A percentile compares a stretch with the other conserved stretches of the same genome.
Evolutionary conservation across 108 stramenopile species (phyloP).

Genomic region (Cyclotella cryptica): DNA sequence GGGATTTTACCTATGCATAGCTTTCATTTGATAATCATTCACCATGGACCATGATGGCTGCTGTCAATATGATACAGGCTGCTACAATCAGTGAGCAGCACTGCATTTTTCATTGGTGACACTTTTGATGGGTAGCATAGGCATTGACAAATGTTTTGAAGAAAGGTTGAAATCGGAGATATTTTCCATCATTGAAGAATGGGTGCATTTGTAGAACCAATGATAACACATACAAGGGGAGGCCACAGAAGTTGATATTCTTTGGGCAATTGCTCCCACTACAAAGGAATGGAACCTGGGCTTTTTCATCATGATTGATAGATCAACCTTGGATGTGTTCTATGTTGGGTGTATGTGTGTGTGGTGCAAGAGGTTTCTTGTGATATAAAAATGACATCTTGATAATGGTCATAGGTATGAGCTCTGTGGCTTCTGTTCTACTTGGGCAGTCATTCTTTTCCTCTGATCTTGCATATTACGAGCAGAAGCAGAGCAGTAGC

Average conservation of each 20-base stretch:
- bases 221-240: not conserved
- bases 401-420: no score
- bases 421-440: no score
- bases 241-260: not conserved
- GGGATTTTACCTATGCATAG: conserved; percentile 17
- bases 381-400: no score
- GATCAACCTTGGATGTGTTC: no score
- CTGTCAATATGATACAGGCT: conserved; percentile 60
- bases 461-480: no score
- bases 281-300: no score
- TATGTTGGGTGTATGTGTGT: no score
- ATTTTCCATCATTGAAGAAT: not conserved
- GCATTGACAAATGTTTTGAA: not conserved
- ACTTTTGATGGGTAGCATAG: not conserved
- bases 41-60: conserved; percentile 61
- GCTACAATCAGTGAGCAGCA: conserved; percentile 50
- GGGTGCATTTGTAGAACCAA: not conserved
- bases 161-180: not conserved
- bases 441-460: no score
- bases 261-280: no score
- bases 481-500: no score
- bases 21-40: conserved; percentile 66
- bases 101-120: conserved; percentile 3
- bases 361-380: no score
- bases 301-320: no score